phyloP scores from a whole-genome alignment of 2,329 filamentous ascomycete species.

The Escovopsis sp. region DNA sequence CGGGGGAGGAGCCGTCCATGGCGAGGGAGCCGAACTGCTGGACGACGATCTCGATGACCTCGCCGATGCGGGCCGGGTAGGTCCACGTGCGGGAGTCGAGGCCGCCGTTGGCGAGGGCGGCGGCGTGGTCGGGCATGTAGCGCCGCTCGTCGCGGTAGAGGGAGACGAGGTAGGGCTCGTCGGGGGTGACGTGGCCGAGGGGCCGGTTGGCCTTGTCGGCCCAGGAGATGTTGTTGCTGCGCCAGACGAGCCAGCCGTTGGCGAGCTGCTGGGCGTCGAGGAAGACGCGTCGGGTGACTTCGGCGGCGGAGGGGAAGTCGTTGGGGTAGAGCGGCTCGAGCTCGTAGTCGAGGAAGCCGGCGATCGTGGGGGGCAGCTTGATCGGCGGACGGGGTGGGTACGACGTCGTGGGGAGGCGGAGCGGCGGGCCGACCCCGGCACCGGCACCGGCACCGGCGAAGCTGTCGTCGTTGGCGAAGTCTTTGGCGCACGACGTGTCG shows the following conservation, averaged over 20 bases:
- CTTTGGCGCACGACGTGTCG: no score
- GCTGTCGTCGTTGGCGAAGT: constrained; percentile 5
- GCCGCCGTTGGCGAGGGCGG: constrained; percentile 31
- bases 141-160: constrained; percentile 5
- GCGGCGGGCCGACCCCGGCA: no score
- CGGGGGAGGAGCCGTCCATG: constrained; percentile 19
- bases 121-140: constrained; percentile 31
- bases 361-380: constrained; percentile 17
- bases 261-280: constrained; percentile 16
- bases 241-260: constrained; percentile 5
- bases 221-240: constrained; percentile 6
- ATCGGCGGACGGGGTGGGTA: constrained; percentile 9
- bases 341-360: constrained; percentile 30
- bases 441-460: neutral
- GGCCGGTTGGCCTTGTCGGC: constrained; percentile 1
- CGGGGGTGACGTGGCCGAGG: constrained; percentile 1
- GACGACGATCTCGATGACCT: constrained; percentile 39
- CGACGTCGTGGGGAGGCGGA: constrained; percentile 1
- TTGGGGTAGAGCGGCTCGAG: constrained; percentile 18
- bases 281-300: constrained; percentile 32
- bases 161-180: constrained; percentile 6
- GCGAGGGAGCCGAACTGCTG: constrained; percentile 20
- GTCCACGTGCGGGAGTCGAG: constrained; percentile 35
- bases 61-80: constrained; percentile 38
- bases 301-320: constrained; percentile 21